Evolutionary conservation across 192 early-diverging fungal species (phyloP), one percentile per base, ranked within the genome.

Genomic region (Mycoemilia scoparia): DNA sequence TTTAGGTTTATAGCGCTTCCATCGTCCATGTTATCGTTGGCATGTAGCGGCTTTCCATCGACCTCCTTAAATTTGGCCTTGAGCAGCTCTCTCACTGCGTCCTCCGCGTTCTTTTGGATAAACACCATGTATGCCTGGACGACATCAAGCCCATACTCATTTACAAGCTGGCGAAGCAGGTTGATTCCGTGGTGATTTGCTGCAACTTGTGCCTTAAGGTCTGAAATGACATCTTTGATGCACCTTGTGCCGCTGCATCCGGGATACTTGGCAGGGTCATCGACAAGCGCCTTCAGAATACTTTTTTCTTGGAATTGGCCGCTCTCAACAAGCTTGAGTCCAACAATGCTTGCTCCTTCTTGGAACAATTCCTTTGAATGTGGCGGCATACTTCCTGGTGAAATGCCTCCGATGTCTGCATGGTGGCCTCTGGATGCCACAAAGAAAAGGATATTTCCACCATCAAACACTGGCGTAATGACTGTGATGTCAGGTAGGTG

Each of bases 401-500:
- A 52, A 14, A 80, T 76, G 21, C 82, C 79, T 35, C 92, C 92
- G 69, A 97, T 92, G 39, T 97, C 92, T 3, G 87, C 80, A 49
- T 90, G 87, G 49, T 90, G 89, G 2, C 83, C 80, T 26, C 93
- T 69, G 17, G 79, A 86, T 0, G 93, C 93, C 5, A 95, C 87
- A 67, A 92, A 97, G 49, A 95, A 95, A 5, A 84, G 75, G 46
- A 87, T 73, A 21, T 71, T 34, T 4, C 70, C 75, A 16, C 34
- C 39, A 17, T 34, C 32, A 36, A 95, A 97, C 11, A 97, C 89
- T 0, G 89, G 89, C 2, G 93, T 92, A 29, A 97, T 92, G 23
- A 97, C 70, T 3, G 89, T 92, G 22, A 97, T 97, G 44, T 95
- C 81, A 27, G 89, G 90, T 26, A 96, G 59, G 55, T 96, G 90